Percentiles rank a stretch among this genome's conserved stretches.
These are phyloP conservation scores for Cystobasidium sp. DNA, from an alignment of 1,284 basidiomycete genomes.

Conservation along the genomic window DNA sequence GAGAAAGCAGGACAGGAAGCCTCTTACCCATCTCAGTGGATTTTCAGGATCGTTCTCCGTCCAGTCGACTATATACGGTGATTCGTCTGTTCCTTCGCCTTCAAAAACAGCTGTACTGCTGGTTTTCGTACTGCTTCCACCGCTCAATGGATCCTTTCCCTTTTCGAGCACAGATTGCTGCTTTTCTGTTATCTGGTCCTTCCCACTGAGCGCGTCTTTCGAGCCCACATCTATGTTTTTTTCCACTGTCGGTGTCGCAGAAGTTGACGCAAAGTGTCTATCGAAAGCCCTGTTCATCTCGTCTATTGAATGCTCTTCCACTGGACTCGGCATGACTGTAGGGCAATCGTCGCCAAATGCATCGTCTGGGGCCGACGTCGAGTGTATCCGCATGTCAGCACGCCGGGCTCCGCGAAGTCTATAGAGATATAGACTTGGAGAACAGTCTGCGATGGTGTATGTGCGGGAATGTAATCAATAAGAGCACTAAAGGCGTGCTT, in stretches of 20 bases:
- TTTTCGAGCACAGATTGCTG: not conserved
- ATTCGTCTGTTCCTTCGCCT: constrained; percentile 45
- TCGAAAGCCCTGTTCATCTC: not conserved
- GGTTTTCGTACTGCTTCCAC: constrained; percentile 1
- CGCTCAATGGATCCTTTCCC: not conserved
- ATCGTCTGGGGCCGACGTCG: not conserved
- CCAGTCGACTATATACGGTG: constrained; percentile 48
- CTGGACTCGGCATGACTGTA: constrained; percentile 10
- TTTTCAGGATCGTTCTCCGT: constrained; percentile 44
- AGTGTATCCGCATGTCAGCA: not conserved
- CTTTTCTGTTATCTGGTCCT: too few species aligned
- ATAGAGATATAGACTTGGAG: not conserved
- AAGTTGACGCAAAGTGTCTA: not conserved
- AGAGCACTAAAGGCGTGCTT: too few species aligned
- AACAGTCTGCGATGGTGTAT: too few species aligned
- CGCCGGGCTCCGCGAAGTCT: not conserved
- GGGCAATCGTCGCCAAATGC: constrained; percentile 10
- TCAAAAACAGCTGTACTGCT: constrained; percentile 35
- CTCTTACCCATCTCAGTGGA: constrained; percentile 46
- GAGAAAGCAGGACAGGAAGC: not conserved
- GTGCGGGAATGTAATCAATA: too few species aligned
- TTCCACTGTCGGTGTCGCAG: not conserved
- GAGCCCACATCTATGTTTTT: not conserved
- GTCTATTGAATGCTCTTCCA: not conserved
- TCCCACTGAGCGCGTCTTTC: not conserved